Percentiles rank a stretch among this genome's conserved stretches.
phyloP scores from a whole-genome alignment of 2,329 filamentous ascomycete genomes.

The Fusarium sterilihyphosum region DNA sequence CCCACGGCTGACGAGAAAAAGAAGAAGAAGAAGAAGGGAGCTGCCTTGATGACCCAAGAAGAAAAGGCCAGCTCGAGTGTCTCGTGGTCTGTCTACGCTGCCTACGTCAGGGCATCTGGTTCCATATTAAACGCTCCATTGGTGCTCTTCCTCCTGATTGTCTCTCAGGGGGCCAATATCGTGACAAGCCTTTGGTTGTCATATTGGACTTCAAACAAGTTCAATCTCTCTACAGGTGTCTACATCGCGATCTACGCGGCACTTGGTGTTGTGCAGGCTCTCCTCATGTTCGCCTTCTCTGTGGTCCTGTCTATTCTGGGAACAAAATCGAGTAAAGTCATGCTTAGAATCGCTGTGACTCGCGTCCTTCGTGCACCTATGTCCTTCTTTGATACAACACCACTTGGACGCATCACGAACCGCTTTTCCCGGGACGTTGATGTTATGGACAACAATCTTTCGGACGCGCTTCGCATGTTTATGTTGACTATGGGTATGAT shows the following conservation, averaged over 20 bases:
- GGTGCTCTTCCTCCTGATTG: slow-evolving; percentile 68
- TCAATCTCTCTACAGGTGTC: slow-evolving; percentile 69
- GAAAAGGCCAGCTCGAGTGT: slow-evolving; percentile 80
- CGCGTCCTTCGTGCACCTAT: slow-evolving; percentile 78
- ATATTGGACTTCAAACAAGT: slow-evolving; percentile 89
- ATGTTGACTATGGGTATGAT: slow-evolving; percentile 87
- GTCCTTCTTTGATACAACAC: slow-evolving; percentile 98
- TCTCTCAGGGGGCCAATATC: slow-evolving; percentile 87
- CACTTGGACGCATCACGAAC: slow-evolving; percentile 93
- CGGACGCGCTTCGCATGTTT: slow-evolving; percentile 93
- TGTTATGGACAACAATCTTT: slow-evolving; percentile 93
- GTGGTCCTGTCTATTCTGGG: slow-evolving; percentile 80
- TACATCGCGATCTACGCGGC: slow-evolving; percentile 80
- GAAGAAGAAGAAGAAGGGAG: slow-evolving; percentile 66
- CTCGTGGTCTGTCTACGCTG: slow-evolving; percentile 80
- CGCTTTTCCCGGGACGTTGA: slow-evolving; percentile 96
- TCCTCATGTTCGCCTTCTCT: slow-evolving; percentile 84
- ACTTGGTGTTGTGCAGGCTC: slow-evolving; percentile 75
- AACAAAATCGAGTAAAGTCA: slow-evolving; percentile 81
- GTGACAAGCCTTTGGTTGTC: slow-evolving; percentile 91
- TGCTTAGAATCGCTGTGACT: slow-evolving; percentile 83
- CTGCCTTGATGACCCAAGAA: slow-evolving; percentile 75
- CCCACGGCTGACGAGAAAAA: slow-evolving; percentile 54
- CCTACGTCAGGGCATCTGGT: slow-evolving; percentile 81
- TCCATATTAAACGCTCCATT: slow-evolving; percentile 75